A percentile compares a stretch with the other conserved stretches of the same genome.
Conservation (phyloP, 768 basidiomycete species). For the Jaapia argillacea region DNA sequence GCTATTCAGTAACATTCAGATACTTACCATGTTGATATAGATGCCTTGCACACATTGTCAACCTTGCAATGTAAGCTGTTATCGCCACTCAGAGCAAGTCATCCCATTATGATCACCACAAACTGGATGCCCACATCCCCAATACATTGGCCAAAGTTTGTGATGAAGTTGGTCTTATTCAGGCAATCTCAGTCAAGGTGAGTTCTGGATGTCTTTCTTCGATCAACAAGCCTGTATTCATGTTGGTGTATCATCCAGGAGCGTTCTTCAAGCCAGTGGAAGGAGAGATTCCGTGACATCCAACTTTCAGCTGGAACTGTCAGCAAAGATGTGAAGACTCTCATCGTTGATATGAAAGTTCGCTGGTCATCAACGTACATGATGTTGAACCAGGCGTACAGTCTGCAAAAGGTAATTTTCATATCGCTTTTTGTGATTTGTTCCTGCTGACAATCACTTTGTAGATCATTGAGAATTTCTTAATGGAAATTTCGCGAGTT, state of each 20-base stretch:
- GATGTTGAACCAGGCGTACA: constrained; percentile 15
- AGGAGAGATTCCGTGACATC: constrained; percentile 13
- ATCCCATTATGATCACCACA: constrained; percentile 13
- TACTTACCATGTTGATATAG: too few relatives aligned
- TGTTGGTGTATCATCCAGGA: too few relatives aligned
- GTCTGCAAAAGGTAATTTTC: neutral
- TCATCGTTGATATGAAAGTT: constrained; percentile 22
- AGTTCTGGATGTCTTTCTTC: too few relatives aligned
- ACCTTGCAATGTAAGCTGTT: constrained; percentile 21
- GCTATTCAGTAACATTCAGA: too few relatives aligned
- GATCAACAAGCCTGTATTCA: too few relatives aligned
- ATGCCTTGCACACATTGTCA: constrained; percentile 25
- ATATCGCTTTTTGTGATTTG: neutral
- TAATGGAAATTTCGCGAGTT: constrained; percentile 12
- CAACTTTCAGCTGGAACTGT: constrained; percentile 4
- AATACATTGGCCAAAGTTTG: constrained; percentile 1
- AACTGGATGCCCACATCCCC: constrained; percentile 9
- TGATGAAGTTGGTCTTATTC: constrained; percentile 19
- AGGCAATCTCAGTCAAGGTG: constrained; percentile 15
- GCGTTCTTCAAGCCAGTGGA: constrained; percentile 17
- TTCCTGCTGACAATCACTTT: neutral
- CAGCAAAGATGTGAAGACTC: constrained; percentile 3
- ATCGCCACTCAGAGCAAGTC: constrained; percentile 16
- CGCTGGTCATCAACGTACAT: constrained; percentile 23
- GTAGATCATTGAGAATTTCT: constrained; percentile 13